Evolutionary conservation across 1,284 basidiomycete species (phyloP).

Genomic region (Boletus semigastroideus): DNA sequence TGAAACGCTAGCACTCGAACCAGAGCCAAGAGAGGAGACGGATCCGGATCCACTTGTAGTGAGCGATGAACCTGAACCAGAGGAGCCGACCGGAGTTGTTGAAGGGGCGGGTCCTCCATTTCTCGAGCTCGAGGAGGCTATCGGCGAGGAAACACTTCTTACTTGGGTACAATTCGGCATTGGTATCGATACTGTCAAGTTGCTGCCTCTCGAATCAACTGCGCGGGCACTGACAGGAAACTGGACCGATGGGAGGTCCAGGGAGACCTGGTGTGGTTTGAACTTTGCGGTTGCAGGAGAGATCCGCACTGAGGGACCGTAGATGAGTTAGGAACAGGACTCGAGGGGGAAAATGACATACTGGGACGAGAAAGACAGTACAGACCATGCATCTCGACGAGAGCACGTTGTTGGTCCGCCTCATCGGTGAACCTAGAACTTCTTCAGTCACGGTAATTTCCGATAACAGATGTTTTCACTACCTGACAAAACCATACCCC

Average conservation of each 20-base stretch:
- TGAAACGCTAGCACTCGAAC: slow-evolving; percentile 50
- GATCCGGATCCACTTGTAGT: slow-evolving; percentile 48
- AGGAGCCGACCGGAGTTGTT: slow-evolving; percentile 43
- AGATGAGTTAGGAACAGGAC: slow-evolving; percentile 29
- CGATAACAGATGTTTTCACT: slow-evolving; percentile 19
- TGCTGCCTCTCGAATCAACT: slow-evolving; percentile 33
- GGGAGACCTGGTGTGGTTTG: slow-evolving; percentile 54
- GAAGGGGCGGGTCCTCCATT: slow-evolving; percentile 36
- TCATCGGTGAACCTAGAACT: slow-evolving; percentile 76
- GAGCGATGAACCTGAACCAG: slow-evolving; percentile 56
- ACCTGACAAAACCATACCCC: slow-evolving; percentile 89
- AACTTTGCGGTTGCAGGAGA: slow-evolving; percentile 88
- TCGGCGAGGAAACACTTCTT: slow-evolving; percentile 66
- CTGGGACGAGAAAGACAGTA: slow-evolving; percentile 84
- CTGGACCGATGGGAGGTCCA: slow-evolving; percentile 51
- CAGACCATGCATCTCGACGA: slow-evolving; percentile 87
- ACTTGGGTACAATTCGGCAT: slow-evolving; percentile 43
- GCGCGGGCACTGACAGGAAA: slow-evolving; percentile 38
- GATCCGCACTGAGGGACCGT: slow-evolving; percentile 65
- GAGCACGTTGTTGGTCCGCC: slow-evolving; percentile 81
- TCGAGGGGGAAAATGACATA: slow-evolving; percentile 40
- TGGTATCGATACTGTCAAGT: slow-evolving; percentile 48
- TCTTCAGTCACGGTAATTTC: slow-evolving; percentile 5
- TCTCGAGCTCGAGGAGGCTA: slow-evolving; percentile 49
- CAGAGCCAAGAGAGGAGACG: slow-evolving; percentile 55